Evolutionary conservation across 2,329 filamentous ascomycete genomes (phyloP).

Genomic region (Waltergamsia citrina): DNA sequence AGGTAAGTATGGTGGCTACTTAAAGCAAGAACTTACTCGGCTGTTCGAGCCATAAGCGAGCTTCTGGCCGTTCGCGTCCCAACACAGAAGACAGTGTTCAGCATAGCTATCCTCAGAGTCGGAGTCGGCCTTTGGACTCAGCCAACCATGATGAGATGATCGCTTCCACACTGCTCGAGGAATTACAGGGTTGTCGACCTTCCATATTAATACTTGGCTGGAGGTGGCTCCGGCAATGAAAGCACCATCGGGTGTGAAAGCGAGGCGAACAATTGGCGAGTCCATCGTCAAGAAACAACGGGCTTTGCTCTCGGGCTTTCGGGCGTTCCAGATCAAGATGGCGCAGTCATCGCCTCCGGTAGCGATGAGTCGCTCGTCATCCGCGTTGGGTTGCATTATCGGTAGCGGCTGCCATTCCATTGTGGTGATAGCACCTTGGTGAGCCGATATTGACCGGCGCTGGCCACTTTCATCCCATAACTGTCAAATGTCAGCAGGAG

Average conservation of each 20-base stretch:
- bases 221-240: slow-evolving; percentile 54
- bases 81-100: slow-evolving; percentile 50
- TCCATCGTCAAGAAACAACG: slow-evolving; percentile 54
- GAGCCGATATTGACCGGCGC: slow-evolving; percentile 46
- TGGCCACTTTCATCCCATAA: slow-evolving; percentile 47
- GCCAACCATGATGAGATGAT: slow-evolving; percentile 45
- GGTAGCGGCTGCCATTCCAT: slow-evolving; percentile 51
- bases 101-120: slow-evolving; percentile 41
- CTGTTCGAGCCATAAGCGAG: slow-evolving; percentile 56
- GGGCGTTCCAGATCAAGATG: slow-evolving; percentile 54
- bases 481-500: slow-evolving; percentile 24
- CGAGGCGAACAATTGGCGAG: slow-evolving; percentile 44
- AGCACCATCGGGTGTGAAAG: slow-evolving; percentile 54
- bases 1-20: neutral
- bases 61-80: slow-evolving; percentile 53
- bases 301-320: slow-evolving; percentile 42
- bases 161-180: slow-evolving; percentile 53
- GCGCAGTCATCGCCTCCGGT: slow-evolving; percentile 54
- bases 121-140: slow-evolving; percentile 43
- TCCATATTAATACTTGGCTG: slow-evolving; percentile 53
- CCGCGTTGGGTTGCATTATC: slow-evolving; percentile 19
- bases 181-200: slow-evolving; percentile 47
- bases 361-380: slow-evolving; percentile 48
- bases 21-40: slow-evolving; percentile 45
- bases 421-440: slow-evolving; percentile 47